Evolutionary conservation across 164 flowering plant species (phyloP), one percentile per base, ranked within the genome.

Genomic region (Annona squamosa): DNA sequence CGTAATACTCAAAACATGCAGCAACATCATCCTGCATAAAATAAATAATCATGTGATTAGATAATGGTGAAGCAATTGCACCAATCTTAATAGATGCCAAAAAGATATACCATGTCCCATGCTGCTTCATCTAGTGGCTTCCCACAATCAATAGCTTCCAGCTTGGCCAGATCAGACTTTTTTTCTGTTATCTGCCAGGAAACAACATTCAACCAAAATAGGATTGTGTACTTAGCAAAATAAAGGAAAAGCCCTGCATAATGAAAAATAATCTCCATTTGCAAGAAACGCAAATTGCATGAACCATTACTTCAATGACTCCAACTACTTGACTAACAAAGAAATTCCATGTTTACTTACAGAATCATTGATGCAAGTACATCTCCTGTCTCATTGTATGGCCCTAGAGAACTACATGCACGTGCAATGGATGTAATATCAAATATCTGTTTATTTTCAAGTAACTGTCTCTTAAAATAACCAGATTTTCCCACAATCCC

Each of bases 111-210:
- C 10, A 96, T 91, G 79, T 96, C 99, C 98, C 97, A 91, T 47
- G 86, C 87, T 46, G 99, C 91, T 89, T 96, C 99, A 52, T 90
- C 97, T 68, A 91, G 72, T 56, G 99, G 99, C 73, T 93, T 96
- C 69, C 99, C 99, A 82, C 84, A 80, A 82, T 96, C 99, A 74
- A 91, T 48, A 13, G 94, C 82, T 80, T 96, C 99, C 68, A 96
- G 87, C 77, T 79, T 90, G 46, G 97, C 90, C 19, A 96, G 82
- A 66, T 81, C 80, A 73, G 87, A 37, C 72, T 93, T 95, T 61
- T 84, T 86, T 79, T 93, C 98, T n/a, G 81, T 82, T 71, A 93
- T 74, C 99, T 95, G 80, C 78, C 83, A 37, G 46, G 18, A 71
- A 66, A 6, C 17, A 44, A 80, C 79, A 72, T 46, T 18, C 19